Evolutionary conservation across 768 basidiomycete genomes (phyloP).

Genomic region (Tephrocybe sp.): DNA sequence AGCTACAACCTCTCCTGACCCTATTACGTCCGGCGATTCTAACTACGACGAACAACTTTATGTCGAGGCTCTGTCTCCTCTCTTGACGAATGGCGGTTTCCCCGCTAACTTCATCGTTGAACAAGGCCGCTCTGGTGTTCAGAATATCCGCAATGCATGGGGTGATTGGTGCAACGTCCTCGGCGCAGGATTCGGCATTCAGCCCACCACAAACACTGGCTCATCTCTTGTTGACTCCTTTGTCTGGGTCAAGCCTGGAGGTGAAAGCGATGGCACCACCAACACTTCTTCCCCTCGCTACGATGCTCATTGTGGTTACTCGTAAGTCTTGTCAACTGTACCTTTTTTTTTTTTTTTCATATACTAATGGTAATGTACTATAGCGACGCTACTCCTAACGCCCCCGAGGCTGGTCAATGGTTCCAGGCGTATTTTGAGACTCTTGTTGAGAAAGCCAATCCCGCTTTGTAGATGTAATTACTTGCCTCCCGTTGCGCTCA

Average conservation of each 20-base stretch:
- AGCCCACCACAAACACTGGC: slow-evolving; percentile 54
- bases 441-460: slow-evolving; percentile 53
- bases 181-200: slow-evolving; percentile 60
- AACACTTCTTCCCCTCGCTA: slow-evolving; percentile 51
- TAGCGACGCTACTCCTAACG: slow-evolving; percentile 52
- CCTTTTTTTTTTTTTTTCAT: slow-evolving; percentile 2
- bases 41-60: slow-evolving; percentile 64
- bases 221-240: slow-evolving; percentile 54
- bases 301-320: slow-evolving; percentile 46
- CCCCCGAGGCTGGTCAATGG: slow-evolving; percentile 65
- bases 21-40: slow-evolving; percentile 54
- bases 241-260: slow-evolving; percentile 69
- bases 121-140: slow-evolving; percentile 61
- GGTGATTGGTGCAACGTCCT: slow-evolving; percentile 72
- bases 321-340: slow-evolving; percentile 31
- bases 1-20: slow-evolving; percentile 50
- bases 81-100: slow-evolving; percentile 42
- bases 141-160: slow-evolving; percentile 59
- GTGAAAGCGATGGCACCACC: slow-evolving; percentile 62
- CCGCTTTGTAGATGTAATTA: slow-evolving; percentile 36
- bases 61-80: slow-evolving; percentile 52
- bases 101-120: slow-evolving; percentile 65
- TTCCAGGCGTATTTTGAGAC: slow-evolving; percentile 65
- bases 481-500: not conserved
- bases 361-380: not conserved